Base-by-base conservation (phyloP, 2,329 filamentous ascomycete genomes). In the Myrmaecium sp. region DNA sequence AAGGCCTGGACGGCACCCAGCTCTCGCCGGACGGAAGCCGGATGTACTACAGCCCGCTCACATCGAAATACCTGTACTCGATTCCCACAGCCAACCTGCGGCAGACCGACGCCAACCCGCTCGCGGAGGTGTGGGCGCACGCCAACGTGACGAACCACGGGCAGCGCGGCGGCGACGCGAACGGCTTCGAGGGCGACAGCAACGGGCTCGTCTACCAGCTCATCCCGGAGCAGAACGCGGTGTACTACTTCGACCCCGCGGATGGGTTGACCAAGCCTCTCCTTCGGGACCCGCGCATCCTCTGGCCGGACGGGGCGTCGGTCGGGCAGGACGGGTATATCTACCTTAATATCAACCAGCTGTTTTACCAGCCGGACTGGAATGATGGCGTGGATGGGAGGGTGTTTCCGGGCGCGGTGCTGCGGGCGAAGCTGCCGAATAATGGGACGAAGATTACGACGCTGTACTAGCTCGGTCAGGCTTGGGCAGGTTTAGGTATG, bases 181-280 rank as follows among this genome's bases (percentile, higher is more conserved):
- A 64, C 34, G 61, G 62, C 1, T 51, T 64, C 19, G 60, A 65
- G 35, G 60, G 55, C 1, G 61, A 64, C 27, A 53, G 47, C 4
- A 62, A 63, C 24, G 54, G 52, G 0, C 37, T 58, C 21, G 49
- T 65, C 19, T 66, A 65, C 28, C 45, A 52, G 23, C 56, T 58
- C 3, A 58, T 59, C 28, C 50, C 55, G 13, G 60, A 65, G 43
- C 49, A 56, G 8, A 62, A 64, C 31, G 52, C 58, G 0, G 49
- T 65, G 6, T 40, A 25, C 43, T 43, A 52, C 11, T 64, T 54
- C 37, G 49, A 52, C 30, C 52, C 54, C 5, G 37, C 36, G 5
- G 57, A 55, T 34, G 53, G 55, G 4, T 55, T 51, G 1, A 51
- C 55, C 4, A 32, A 43, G 19, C 43, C 51, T 0, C 64, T 59